Conservation (phyloP, 1,284 basidiomycete genomes). For the Ustilago nuda region DNA sequence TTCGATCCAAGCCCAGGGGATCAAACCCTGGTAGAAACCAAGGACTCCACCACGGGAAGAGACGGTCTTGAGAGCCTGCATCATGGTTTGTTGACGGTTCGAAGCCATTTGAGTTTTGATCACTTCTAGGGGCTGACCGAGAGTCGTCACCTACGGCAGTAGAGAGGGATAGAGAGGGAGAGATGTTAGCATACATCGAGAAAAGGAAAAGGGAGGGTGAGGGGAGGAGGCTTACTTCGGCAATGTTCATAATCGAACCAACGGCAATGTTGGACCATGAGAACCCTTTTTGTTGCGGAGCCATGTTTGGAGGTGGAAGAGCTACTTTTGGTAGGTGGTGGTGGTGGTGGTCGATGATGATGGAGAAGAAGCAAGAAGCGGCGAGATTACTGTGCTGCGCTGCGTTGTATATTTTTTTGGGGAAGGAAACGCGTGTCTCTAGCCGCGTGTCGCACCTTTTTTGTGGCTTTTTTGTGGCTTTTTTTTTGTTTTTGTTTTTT, state of each 20-base stretch:
- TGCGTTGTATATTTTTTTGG: not conserved
- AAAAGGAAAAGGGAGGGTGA: not conserved
- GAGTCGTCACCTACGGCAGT: conserved; percentile 82
- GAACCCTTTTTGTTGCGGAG: conserved; percentile 80
- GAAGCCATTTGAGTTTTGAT: conserved; percentile 80
- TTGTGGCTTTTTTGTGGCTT: too few species aligned
- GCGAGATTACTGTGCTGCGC: not conserved
- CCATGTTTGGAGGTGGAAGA: conserved; percentile 68
- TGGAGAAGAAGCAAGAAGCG: not conserved
- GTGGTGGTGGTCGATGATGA: not conserved
- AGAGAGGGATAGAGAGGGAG: conserved; percentile 30
- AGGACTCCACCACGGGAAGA: conserved; percentile 89
- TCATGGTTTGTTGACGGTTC: conserved; percentile 81
- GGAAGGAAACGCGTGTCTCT: too few species aligned
- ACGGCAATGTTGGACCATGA: conserved; percentile 99
- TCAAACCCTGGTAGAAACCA: conserved; percentile 98
- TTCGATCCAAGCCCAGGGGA: conserved; percentile 99
- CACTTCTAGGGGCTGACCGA: conserved; percentile 98
- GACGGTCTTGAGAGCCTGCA: conserved; percentile 84
- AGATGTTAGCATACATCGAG: conserved; percentile 11
- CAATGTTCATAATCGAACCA: conserved; percentile 79
- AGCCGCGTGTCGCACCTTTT: too few species aligned
- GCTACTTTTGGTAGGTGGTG: not conserved
- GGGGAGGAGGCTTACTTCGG: conserved; percentile 81
- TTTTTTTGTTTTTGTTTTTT: too few species aligned